Evolutionary conservation across 768 basidiomycete species (phyloP).

Genomic region (Postia placenta): DNA sequence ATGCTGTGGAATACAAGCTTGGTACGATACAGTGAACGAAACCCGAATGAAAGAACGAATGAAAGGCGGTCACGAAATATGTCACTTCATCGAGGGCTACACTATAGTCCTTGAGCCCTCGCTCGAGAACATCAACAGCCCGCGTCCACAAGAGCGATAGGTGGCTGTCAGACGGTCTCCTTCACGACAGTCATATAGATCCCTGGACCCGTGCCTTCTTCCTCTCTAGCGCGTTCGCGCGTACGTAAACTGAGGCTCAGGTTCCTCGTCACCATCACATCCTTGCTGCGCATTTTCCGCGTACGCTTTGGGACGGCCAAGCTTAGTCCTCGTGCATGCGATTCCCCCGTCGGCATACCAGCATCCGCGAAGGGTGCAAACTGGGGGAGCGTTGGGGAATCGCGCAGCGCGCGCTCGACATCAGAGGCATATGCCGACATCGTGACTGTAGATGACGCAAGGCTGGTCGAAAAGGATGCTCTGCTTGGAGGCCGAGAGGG

Average conservation of each 20-base stretch:
- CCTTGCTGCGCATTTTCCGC: constrained; percentile 16
- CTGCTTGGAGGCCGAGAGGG: constrained; percentile 11
- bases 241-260: constrained; percentile 2
- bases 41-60: too few species aligned
- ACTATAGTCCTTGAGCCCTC: too few species aligned
- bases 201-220: constrained; percentile 12
- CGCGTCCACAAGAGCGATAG: too few species aligned
- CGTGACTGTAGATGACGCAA: constrained; percentile 18
- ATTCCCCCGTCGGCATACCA: constrained; percentile 5
- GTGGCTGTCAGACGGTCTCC: constrained; percentile 20
- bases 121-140: too few species aligned
- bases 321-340: neutral
- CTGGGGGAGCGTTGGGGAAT: constrained; percentile 5
- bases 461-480: constrained; percentile 10
- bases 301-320: constrained; percentile 12
- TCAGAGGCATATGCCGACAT: constrained; percentile 14
- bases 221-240: constrained; percentile 9
- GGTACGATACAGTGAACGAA: too few species aligned
- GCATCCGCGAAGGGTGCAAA: constrained; percentile 20
- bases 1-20: too few species aligned
- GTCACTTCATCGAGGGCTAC: too few species aligned
- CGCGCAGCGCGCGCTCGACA: constrained; percentile 7
- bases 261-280: constrained; percentile 12
- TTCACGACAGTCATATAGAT: constrained; percentile 25
- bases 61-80: too few species aligned